A percentile compares a stretch with the other conserved stretches of the same genome.
Conservation (phyloP, 495 filamentous ascomycete genomes). For the Cryomyces minteri region DNA sequence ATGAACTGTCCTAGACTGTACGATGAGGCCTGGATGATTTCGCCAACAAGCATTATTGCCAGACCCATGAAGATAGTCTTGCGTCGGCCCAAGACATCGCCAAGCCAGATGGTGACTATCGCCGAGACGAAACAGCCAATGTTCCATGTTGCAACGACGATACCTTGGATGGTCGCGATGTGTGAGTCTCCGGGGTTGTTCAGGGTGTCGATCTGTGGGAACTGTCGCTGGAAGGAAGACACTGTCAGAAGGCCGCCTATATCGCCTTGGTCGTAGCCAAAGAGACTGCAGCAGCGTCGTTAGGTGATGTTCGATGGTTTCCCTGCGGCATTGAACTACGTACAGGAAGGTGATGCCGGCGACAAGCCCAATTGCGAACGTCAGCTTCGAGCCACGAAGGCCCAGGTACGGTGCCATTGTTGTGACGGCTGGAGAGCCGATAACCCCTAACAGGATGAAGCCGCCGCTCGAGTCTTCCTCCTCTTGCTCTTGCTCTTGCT, state of each 20-base stretch:
- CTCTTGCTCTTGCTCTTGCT: too few relatives aligned
- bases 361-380: slow-evolving; percentile 6
- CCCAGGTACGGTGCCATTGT: slow-evolving; percentile 1
- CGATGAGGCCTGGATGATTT: slow-evolving; percentile 41
- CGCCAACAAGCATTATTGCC: slow-evolving; percentile 51
- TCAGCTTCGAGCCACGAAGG: slow-evolving; percentile 4
- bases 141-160: slow-evolving; percentile 42
- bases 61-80: slow-evolving; percentile 54
- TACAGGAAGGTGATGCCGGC: slow-evolving; percentile 8
- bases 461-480: too few relatives aligned
- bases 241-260: slow-evolving; percentile 9
- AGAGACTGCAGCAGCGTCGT: slow-evolving; percentile 4
- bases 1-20: slow-evolving; percentile 44
- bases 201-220: slow-evolving; percentile 10
- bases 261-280: slow-evolving; percentile 14
- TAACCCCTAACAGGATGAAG: too few relatives aligned
- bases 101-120: slow-evolving; percentile 47
- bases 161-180: slow-evolving; percentile 7
- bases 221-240: slow-evolving; percentile 4
- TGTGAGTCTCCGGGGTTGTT: slow-evolving; percentile 2
- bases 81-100: slow-evolving; percentile 48
- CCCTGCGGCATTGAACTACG: not conserved
- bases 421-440: not conserved
- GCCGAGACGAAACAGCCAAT: slow-evolving; percentile 56
- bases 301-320: not conserved